A percentile compares a stretch with the other conserved stretches of the same genome.
Evolutionary conservation across 2,329 filamentous ascomycete genomes (phyloP).

Genomic region (Davidsoniella virescens): DNA sequence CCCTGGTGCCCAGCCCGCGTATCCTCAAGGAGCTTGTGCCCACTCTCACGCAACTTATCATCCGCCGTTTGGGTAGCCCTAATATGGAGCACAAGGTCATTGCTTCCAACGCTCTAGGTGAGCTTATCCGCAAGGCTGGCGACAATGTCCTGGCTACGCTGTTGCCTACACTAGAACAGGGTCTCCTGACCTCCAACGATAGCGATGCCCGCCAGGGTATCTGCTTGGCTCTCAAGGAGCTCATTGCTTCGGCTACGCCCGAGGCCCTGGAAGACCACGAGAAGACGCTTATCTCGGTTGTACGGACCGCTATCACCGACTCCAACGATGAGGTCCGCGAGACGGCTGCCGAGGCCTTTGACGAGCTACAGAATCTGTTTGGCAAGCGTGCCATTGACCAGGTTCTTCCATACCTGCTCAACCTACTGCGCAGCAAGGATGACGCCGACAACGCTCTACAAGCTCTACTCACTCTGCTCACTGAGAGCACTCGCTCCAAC

Average conservation of each 20-base stretch:
- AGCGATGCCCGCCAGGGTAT: conserved; percentile 93
- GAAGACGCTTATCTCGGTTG: conserved; percentile 84
- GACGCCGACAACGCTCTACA: conserved; percentile 85
- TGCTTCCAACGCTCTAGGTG: conserved; percentile 88
- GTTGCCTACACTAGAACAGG: conserved; percentile 81
- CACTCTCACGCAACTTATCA: conserved; percentile 86
- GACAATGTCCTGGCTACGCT: conserved; percentile 80
- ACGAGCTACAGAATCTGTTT: conserved; percentile 80
- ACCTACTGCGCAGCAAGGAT: conserved; percentile 68
- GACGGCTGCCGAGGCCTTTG: conserved; percentile 91
- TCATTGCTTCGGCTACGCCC: conserved; percentile 74
- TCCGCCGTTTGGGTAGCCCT: conserved; percentile 79
- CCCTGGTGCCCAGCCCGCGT: conserved; percentile 75
- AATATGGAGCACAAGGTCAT: conserved; percentile 99
- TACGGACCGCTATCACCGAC: conserved; percentile 83
- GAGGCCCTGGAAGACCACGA: conserved; percentile 90
- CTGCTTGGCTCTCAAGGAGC: conserved; percentile 84
- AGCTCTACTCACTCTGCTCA: conserved; percentile 83
- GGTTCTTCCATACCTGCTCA: conserved; percentile 82
- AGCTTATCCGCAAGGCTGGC: conserved; percentile 91
- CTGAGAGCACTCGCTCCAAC: conserved; percentile 83
- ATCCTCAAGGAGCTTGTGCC: conserved; percentile 92
- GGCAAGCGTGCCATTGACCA: conserved; percentile 93
- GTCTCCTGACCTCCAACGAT: conserved; percentile 73
- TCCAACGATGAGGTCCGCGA: conserved; percentile 80